Conservation (phyloP, 2,329 filamentous ascomycete genomes). For the Neopestalotiopsis sp. region DNA sequence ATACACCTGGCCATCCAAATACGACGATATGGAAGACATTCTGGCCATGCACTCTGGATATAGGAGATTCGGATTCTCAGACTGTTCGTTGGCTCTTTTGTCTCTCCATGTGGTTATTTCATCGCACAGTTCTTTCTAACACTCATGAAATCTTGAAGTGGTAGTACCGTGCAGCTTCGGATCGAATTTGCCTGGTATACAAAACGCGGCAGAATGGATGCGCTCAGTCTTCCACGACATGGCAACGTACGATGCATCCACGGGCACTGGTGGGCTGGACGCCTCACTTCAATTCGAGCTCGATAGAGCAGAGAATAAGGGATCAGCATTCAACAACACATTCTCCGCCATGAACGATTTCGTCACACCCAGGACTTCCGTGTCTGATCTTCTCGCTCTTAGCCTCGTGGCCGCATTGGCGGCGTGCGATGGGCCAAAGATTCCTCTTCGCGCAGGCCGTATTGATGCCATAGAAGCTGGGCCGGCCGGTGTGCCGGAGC, state of each 20-base stretch:
- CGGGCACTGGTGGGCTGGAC: conserved; percentile 27
- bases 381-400: conserved; percentile 39
- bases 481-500: conserved; percentile 37
- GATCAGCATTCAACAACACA: conserved; percentile 27
- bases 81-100: conserved; percentile 16
- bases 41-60: conserved; percentile 18
- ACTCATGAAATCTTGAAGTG: conserved; percentile 5
- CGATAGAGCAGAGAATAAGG: conserved; percentile 26
- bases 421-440: conserved; percentile 28
- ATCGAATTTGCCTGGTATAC: conserved; percentile 5
- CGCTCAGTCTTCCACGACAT: conserved; percentile 29
- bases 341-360: conserved; percentile 28
- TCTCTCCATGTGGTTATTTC: background rate
- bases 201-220: conserved; percentile 28
- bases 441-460: conserved; percentile 36
- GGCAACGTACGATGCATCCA: conserved; percentile 22
- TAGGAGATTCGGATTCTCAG: conserved; percentile 14
- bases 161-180: conserved; percentile 21
- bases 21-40: conserved; percentile 19
- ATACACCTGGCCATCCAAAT: conserved; percentile 20
- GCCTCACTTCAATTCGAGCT: conserved; percentile 28
- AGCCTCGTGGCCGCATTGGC: conserved; percentile 31
- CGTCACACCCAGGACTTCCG: conserved; percentile 26
- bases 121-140: background rate
- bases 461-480: conserved; percentile 37